phyloP scores from a whole-genome alignment of 1,284 basidiomycete genomes.

The Moesziomyces parantarcticus region DNA sequence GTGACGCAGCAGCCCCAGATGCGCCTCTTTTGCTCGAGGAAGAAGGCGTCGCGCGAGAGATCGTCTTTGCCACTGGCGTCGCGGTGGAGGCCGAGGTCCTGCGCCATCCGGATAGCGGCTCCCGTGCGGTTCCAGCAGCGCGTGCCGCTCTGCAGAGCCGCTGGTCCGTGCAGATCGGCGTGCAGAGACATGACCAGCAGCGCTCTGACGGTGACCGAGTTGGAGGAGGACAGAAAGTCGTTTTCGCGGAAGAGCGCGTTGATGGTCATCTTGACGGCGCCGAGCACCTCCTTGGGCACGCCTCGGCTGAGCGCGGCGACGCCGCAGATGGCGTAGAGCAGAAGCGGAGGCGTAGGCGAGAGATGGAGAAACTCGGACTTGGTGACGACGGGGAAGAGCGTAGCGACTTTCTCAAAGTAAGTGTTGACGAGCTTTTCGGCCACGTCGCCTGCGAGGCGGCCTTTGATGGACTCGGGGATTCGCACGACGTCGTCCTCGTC shows the following conservation, averaged over 20 bases:
- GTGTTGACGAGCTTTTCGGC: conserved; percentile 83
- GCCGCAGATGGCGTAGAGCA: conserved; percentile 92
- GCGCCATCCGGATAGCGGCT: conserved; percentile 62
- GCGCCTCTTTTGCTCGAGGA: conserved; percentile 60
- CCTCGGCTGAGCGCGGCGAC: conserved; percentile 86
- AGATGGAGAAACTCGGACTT: conserved; percentile 82
- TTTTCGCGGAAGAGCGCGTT: conserved; percentile 74
- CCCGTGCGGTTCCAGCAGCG: conserved; percentile 66
- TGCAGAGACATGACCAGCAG: conserved; percentile 84
- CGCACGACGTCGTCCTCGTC: conserved; percentile 40
- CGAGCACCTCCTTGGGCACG: conserved; percentile 82
- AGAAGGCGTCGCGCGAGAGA: conserved; percentile 54
- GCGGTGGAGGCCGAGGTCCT: conserved; percentile 61
- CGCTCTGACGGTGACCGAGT: conserved; percentile 87
- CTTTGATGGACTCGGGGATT: conserved; percentile 50
- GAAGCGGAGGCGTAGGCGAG: conserved; percentile 78
- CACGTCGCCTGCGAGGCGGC: conserved; percentile 58
- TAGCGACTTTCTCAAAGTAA: conserved; percentile 86
- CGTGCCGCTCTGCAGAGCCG: conserved; percentile 66
- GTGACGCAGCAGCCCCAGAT: conserved; percentile 65
- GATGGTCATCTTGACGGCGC: conserved; percentile 86
- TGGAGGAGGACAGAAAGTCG: conserved; percentile 87
- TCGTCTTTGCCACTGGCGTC: conserved; percentile 62
- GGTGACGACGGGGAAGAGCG: conserved; percentile 87
- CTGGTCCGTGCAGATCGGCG: conserved; percentile 70